Evolutionary conservation across 441 rosid genomes (phyloP), one percentile per base, ranked within the genome.

Genomic region (Adansonia rubrostipa): DNA sequence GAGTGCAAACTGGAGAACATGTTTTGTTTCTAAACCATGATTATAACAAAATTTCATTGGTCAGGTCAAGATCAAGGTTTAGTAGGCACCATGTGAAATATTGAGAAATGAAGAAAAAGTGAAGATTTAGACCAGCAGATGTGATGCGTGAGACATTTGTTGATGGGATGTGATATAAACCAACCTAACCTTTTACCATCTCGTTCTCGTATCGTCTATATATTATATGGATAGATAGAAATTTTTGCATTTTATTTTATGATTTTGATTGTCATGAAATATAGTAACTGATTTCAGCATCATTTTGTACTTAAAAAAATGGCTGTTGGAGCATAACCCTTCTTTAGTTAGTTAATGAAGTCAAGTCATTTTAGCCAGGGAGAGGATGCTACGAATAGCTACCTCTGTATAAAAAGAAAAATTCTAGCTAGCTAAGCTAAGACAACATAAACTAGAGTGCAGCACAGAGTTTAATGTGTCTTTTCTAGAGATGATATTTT

Each of bases 131-230:
- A 58, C 17, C 66, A 1, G 2, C 0, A 33, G 68, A 63, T 63
- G 47, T 33, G 68, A 63, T 63, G 68, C 2, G 8, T 33, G 47
- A 6, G 47, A 33, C 68, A 33, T 63, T 33, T 63, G 45, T 14
- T 63, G 45, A 63, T 67, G 28, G 53, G 33, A 28, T 28, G 33
- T 28, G 33, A 28, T 28, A 28, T 28, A 28, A 67, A 1, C 44
- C 44, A 67, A 67, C 71, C 53, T 42, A 67, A 67, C 71, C 53
- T 42, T 17, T 67, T 44, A 67, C 71, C 13, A 67, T 9, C 5
- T 28, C 33, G 33, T 28, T 28, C 33, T 28, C 33, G 1, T 28
- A 66, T n/a, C 6, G 1, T 5, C n/a, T 42, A 0, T 36, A 4
- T n/a, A 28, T 28, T 28, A 28, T 28, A 28, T 28, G 2, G 33